Base-by-base conservation (phyloP, 305 asterid genomes). In the Coffea humblotiana region DNA sequence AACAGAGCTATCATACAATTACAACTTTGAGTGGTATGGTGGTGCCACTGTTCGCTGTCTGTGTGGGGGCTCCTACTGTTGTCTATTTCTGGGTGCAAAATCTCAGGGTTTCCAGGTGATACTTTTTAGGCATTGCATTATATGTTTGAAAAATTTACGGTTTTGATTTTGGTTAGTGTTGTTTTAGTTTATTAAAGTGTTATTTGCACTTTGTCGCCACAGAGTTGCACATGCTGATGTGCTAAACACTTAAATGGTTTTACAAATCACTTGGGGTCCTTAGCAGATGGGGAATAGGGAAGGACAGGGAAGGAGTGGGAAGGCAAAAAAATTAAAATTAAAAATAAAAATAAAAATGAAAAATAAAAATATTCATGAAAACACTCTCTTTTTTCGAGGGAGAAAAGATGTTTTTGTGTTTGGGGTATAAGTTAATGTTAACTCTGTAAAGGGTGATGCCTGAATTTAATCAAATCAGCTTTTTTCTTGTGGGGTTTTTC, bases 31-130 rank as follows among this genome's bases (percentile, higher is more conserved):
- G 85, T 95, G 99, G 99, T 95, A 90, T 49, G 99, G 98, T 18
- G 98, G 99, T 81, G 97, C 83, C 79, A 90, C 91, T 81, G 95
- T 95, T 79, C 97, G 97, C 58, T 95, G 98, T 86, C 89, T 95
- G 18, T 95, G 99, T 82, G 96, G 98, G 98, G 79, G 97, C 99
- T 60, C 86, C 93, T 72, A 90, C 84, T 95, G 99, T 85, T 93
- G 97, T 66, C 79, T 89, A 80, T 95, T 92, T 88, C 98, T 95
- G 78, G 98, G 99, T 80, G 98, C 97, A 83, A 93, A 91, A 86
- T 95, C 99, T 87, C 97, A 92, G 75, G 97, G 97, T 83, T 95
- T 95, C 89, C 96, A 90, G 97, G 99, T 95, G 80, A 80, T 80
- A 69, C 73, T 78, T 73, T 71, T 82, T 72, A 60, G 6, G 72